Base-by-base conservation (phyloP, 805 yeast genomes). In the Candida suzukii region DNA sequence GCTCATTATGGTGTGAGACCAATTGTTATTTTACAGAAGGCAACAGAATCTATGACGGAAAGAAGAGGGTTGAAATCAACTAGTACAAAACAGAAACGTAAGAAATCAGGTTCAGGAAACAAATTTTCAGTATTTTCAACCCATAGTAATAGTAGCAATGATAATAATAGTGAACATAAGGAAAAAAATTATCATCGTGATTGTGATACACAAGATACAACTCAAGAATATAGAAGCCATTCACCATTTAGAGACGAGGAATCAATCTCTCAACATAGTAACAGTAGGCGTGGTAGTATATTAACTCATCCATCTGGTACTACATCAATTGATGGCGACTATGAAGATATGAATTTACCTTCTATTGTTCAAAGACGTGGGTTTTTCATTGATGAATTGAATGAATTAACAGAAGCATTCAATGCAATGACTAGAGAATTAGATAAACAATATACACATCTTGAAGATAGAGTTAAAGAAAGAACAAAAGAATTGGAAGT, bases 341-440 rank as follows among this genome's bases (percentile, higher is more conserved):
- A 36, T 14, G n/a, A 25, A 16, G 13, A 16, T 9, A 9, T 7
- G 12, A 22, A 3, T 13, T 11, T 45, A 10, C 56, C 60, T 12
- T 50, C 58, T 1, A 40, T 59, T 8, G 55, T 55, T 18, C 47
- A 47, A 17, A 47, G 57, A 2, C 53, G 45, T 31, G 58, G 80
- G 35, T 50, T 81, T 22, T 76, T 84, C 53, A 69, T 76, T 34
- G 97, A 93, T 66, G 99, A 91, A 61, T 69, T 91, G 35, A 83
- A 91, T 0, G 96, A 88, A 52, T 66, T 91, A 25, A 81, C 95
- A 0, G 90, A 82, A 29, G 91, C 95, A 0, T 91, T 90, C 61
- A 88, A 90, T 53, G 80, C 82, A 18, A 88, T 91, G 97, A 80
- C 95, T 3, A 86, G 82, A 53, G 95, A 87, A 53, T 69, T 91